These are phyloP conservation scores for Psidium friedrichsthalianum DNA, from an alignment of 345 rosid species.

Conservation along the genomic window DNA sequence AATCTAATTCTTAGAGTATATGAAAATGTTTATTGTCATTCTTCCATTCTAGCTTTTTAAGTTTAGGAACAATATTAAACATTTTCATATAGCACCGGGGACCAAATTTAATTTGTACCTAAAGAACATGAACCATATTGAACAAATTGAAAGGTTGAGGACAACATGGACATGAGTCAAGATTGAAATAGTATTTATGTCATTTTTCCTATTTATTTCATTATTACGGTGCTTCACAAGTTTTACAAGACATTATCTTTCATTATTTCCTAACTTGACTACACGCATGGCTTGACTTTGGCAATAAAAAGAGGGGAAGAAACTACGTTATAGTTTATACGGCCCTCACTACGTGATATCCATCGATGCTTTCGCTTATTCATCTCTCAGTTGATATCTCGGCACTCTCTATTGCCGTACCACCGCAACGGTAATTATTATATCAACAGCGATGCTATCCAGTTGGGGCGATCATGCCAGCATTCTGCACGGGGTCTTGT, in stretches of 20 bases:
- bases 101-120: too few species aligned
- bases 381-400: background rate
- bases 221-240: background rate
- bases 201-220: background rate
- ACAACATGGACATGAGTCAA: too few species aligned
- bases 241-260: background rate
- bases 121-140: too few species aligned
- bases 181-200: too few species aligned
- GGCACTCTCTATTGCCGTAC: background rate
- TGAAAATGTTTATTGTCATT: too few species aligned
- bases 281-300: background rate
- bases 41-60: too few species aligned
- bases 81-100: too few species aligned
- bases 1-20: too few species aligned
- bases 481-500: background rate
- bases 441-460: background rate
- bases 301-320: background rate
- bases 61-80: too few species aligned
- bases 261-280: background rate
- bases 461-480: background rate
- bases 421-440: background rate
- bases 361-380: background rate
- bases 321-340: background rate
- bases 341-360: background rate
- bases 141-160: too few species aligned